These are phyloP conservation scores for Physaria fendleri DNA, from an alignment of 345 rosid genomes.

Conservation along the genomic window DNA sequence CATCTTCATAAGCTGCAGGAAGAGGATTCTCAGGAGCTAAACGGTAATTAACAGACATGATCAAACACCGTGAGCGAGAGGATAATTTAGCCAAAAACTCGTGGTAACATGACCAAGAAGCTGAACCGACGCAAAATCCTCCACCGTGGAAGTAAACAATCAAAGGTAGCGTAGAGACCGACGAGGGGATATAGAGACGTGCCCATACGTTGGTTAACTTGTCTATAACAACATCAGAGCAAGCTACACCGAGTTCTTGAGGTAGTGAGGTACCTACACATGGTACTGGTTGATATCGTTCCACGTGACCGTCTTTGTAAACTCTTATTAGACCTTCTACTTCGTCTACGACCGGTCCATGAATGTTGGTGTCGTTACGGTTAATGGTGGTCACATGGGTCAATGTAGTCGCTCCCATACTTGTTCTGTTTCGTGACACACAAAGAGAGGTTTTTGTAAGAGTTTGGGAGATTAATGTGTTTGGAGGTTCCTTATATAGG, in stretches of 20 bases:
- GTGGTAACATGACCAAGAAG: constrained; percentile 63
- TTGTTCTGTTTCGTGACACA: constrained; percentile 11
- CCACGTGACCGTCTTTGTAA: constrained; percentile 62
- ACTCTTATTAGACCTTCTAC: constrained; percentile 63
- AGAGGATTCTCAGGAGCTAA: constrained; percentile 60
- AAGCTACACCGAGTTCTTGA: constrained; percentile 38
- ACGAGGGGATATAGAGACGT: constrained; percentile 54
- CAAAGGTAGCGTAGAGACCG: constrained; percentile 41
- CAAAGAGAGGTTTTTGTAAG: background rate
- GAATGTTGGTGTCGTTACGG: constrained; percentile 22
- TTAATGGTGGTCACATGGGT: constrained; percentile 15
- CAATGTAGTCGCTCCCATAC: constrained; percentile 26
- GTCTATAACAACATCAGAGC: constrained; percentile 49
- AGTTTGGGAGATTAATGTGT: constrained; percentile 13
- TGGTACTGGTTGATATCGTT: constrained; percentile 46
- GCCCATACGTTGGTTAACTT: constrained; percentile 51
- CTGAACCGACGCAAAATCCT: constrained; percentile 57
- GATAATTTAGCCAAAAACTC: constrained; percentile 44
- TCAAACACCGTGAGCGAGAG: constrained; percentile 33
- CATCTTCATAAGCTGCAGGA: constrained; percentile 63
- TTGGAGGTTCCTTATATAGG: constrained; percentile 13
- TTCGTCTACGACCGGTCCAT: constrained; percentile 44
- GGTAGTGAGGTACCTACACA: constrained; percentile 37
- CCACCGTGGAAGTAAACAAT: constrained; percentile 67
- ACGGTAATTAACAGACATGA: constrained; percentile 52